Percentiles rank a stretch among this genome's conserved stretches.
These are phyloP conservation scores for Quercus ilex DNA, from an alignment of 306 rosid species.

Conservation along the genomic window DNA sequence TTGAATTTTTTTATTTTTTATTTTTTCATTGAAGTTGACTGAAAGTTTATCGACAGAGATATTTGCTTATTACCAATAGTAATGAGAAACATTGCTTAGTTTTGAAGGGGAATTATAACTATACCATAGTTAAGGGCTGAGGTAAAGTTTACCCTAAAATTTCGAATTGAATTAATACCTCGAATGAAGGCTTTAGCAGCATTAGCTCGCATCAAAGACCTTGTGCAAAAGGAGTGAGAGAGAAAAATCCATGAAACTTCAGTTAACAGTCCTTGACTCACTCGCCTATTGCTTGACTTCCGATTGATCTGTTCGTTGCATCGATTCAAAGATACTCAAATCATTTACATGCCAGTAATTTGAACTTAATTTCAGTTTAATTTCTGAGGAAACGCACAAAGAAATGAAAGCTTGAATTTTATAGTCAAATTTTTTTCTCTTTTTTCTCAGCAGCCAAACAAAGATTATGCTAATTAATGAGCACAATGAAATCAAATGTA, in stretches of 20 bases:
- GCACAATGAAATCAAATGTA: background rate
- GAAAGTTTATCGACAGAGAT: too few relatives aligned
- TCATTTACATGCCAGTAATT: background rate
- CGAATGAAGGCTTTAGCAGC: slow-evolving; percentile 74
- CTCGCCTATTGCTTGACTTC: slow-evolving; percentile 54
- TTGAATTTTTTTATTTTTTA: too few relatives aligned
- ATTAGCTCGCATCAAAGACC: slow-evolving; percentile 74
- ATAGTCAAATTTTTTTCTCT: background rate
- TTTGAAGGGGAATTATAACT: too few relatives aligned
- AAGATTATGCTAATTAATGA: background rate
- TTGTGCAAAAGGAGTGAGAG: slow-evolving; percentile 49
- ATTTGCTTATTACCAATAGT: too few relatives aligned
- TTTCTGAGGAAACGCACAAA: slow-evolving; percentile 1
- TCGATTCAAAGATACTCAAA: background rate
- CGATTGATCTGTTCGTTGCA: slow-evolving; percentile 52
- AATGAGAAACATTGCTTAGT: too few relatives aligned
- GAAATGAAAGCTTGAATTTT: background rate
- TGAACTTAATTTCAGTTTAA: background rate
- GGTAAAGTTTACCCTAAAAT: too few relatives aligned
- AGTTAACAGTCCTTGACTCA: slow-evolving; percentile 56
- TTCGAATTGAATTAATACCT: slow-evolving; percentile 34
- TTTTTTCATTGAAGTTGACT: too few relatives aligned
- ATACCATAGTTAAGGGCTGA: too few relatives aligned
- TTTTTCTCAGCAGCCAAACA: background rate
- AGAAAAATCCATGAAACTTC: slow-evolving; percentile 66